Percentiles rank a stretch among this genome's conserved stretches.
Conservation (phyloP, 2,329 filamentous ascomycete genomes). For the Metarhizium robertsii region DNA sequence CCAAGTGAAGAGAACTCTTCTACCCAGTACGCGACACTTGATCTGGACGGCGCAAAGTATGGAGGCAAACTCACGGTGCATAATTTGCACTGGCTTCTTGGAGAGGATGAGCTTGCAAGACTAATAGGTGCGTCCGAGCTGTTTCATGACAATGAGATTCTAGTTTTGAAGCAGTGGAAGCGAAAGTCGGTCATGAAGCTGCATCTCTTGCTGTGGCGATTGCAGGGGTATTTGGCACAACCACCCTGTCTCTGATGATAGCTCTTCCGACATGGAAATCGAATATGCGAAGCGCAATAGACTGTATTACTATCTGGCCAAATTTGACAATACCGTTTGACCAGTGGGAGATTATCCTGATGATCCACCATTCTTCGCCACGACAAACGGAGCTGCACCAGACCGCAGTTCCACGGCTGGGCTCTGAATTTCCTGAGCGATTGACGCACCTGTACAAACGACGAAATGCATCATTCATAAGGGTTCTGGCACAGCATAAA, state of each 20-base stretch:
- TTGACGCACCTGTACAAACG: too few species aligned
- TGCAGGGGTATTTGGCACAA: conserved; percentile 43
- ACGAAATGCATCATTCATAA: too few species aligned
- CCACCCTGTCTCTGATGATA: background rate
- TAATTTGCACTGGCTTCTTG: conserved; percentile 42
- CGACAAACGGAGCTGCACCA: background rate
- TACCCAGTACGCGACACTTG: conserved; percentile 35
- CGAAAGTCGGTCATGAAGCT: conserved; percentile 30
- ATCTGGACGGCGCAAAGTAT: conserved; percentile 24
- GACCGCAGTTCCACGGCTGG: too few species aligned
- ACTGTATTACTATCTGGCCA: background rate
- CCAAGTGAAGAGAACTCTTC: conserved; percentile 12
- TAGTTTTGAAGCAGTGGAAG: conserved; percentile 31
- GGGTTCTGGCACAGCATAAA: too few species aligned
- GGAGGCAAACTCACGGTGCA: conserved; percentile 38
- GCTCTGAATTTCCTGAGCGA: too few species aligned
- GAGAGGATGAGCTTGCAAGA: conserved; percentile 30
- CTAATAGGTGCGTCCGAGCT: conserved; percentile 25
- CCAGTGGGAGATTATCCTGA: background rate
- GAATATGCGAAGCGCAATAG: background rate
- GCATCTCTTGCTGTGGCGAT: conserved; percentile 45
- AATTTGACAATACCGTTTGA: background rate
- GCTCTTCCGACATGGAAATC: background rate
- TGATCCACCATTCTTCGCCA: background rate
- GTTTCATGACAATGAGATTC: conserved; percentile 28